Conservation (phyloP, 2,329 filamentous ascomycete genomes). For the Diaporthe amygdali region DNA sequence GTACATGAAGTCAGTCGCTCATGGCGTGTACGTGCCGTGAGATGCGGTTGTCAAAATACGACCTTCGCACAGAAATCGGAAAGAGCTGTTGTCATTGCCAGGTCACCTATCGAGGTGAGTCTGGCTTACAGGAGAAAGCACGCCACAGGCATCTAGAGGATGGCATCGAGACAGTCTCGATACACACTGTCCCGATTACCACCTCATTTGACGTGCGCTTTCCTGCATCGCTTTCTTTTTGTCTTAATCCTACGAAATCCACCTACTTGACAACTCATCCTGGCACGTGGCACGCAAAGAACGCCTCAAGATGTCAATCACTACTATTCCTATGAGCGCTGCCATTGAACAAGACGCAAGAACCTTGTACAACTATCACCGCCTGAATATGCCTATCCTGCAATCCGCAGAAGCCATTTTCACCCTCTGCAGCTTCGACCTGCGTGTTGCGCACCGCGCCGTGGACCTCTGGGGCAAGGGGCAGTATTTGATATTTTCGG, state of each 20-base stretch:
- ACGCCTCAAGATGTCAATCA: neutral
- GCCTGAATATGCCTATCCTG: neutral
- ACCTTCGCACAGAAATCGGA: neutral
- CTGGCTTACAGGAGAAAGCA: neutral
- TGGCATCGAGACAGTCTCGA: neutral
- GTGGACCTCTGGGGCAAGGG: neutral
- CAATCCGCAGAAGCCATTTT: neutral
- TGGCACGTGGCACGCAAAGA: neutral
- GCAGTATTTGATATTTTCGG: neutral
- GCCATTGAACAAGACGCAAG: neutral
- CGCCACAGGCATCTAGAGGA: neutral
- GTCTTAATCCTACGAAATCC: neutral
- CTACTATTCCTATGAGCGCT: neutral
- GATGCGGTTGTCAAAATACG: no score
- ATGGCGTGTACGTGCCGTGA: no score
- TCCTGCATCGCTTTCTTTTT: neutral
- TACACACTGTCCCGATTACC: no score
- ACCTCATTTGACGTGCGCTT: no score
- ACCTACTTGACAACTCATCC: neutral
- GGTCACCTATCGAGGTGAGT: no score
- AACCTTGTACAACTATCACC: neutral
- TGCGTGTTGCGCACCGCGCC: neutral
- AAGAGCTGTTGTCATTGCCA: neutral
- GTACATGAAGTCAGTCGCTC: no score
- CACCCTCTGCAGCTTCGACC: conserved; percentile 10